These are phyloP conservation scores for Saururus chinensis DNA, from an alignment of 164 flowering plant species.

Conservation along the genomic window DNA sequence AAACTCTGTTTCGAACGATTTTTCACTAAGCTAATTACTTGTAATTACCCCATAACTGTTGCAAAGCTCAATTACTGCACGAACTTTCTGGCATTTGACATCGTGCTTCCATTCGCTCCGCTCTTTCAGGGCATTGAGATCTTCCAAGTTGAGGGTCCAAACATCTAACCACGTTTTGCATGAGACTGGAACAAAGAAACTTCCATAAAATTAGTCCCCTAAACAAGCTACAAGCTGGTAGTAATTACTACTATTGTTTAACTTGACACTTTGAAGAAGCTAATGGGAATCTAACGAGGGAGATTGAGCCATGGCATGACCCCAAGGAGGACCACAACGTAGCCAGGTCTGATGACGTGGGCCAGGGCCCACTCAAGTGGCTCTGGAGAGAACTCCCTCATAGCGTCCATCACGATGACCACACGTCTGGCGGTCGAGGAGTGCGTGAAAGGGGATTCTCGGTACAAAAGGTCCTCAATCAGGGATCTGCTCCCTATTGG, in stretches of 20 bases:
- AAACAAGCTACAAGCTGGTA: neutral
- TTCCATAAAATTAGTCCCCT: neutral
- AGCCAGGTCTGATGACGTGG: slow-evolving; percentile 21
- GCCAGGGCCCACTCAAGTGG: slow-evolving; percentile 31
- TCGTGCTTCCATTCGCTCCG: slow-evolving; percentile 17
- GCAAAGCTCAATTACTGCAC: slow-evolving; percentile 17
- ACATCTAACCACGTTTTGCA: slow-evolving; percentile 24
- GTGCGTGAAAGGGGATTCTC: slow-evolving; percentile 8
- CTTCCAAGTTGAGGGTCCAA: slow-evolving; percentile 21
- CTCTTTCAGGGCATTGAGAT: slow-evolving; percentile 10
- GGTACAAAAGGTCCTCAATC: slow-evolving; percentile 1
- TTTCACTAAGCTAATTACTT: neutral
- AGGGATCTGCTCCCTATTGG: slow-evolving; percentile 1
- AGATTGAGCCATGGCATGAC: slow-evolving; percentile 53
- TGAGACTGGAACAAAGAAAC: slow-evolving; percentile 10
- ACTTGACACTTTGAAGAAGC: neutral
- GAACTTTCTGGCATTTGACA: slow-evolving; percentile 18
- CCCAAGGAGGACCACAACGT: slow-evolving; percentile 32
- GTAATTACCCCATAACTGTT: slow-evolving; percentile 19
- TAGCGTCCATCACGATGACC: slow-evolving; percentile 38
- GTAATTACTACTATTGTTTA: neutral
- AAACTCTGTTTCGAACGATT: neutral
- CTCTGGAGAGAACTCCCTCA: slow-evolving; percentile 24
- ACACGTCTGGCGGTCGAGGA: slow-evolving; percentile 13
- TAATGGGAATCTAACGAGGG: slow-evolving; percentile 19